These are phyloP conservation scores for Pseudogymnoascus sp. DNA, from an alignment of 2,329 filamentous ascomycete genomes.

Conservation along the genomic window DNA sequence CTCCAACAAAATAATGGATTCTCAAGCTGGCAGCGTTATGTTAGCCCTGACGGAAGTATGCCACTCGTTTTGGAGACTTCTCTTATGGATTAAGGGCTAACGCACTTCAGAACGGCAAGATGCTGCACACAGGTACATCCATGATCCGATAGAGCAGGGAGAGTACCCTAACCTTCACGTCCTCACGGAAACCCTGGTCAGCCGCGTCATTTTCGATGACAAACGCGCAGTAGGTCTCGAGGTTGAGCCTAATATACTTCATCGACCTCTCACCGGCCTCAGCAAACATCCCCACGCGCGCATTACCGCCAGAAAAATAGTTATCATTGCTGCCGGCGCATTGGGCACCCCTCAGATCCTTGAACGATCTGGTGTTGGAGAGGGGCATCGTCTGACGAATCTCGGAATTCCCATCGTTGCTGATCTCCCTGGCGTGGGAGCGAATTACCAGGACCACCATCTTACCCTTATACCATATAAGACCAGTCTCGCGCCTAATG, in stretches of 20 bases:
- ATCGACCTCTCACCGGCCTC: constrained; percentile 28
- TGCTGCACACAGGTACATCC: constrained; percentile 46
- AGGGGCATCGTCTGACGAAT: constrained; percentile 38
- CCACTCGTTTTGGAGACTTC: not conserved
- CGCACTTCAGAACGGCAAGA: constrained; percentile 40
- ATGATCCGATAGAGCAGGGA: constrained; percentile 40
- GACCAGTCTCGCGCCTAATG: constrained; percentile 34
- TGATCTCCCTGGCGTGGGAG: constrained; percentile 44
- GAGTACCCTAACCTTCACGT: constrained; percentile 51
- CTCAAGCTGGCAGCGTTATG: constrained; percentile 39
- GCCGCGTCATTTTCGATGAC: constrained; percentile 44
- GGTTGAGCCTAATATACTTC: constrained; percentile 41
- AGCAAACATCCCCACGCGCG: constrained; percentile 25
- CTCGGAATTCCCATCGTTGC: constrained; percentile 39
- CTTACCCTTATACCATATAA: constrained; percentile 45
- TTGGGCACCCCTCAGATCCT: constrained; percentile 38
- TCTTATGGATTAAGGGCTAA: not conserved
- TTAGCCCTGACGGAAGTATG: constrained; percentile 37
- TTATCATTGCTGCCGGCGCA: constrained; percentile 37
- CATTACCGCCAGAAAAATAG: constrained; percentile 46
- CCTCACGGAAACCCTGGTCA: constrained; percentile 47
- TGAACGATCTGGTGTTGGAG: constrained; percentile 55
- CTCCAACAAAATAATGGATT: constrained; percentile 34
- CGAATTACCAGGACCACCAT: constrained; percentile 49
- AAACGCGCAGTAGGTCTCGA: constrained; percentile 51